A percentile compares a stretch with the other conserved stretches of the same genome.
Conservation (phyloP, 129 eudicot species). For the Smallanthus sonchifolius region DNA sequence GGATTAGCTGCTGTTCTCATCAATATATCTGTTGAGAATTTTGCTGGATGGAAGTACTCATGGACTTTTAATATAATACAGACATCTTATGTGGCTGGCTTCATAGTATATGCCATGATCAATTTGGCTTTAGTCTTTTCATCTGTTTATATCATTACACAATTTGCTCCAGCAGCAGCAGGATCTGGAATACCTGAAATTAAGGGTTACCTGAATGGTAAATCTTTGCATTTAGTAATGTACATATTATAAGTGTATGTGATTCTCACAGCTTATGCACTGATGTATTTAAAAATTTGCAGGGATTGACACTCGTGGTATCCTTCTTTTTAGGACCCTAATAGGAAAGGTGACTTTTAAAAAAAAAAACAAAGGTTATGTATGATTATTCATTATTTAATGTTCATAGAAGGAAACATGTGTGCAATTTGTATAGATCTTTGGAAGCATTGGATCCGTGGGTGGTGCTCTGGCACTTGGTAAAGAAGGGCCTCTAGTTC, state of each 20-base stretch:
- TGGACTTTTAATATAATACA: constrained; percentile 75
- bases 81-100: constrained; percentile 80
- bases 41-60: constrained; percentile 97
- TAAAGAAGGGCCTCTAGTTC: constrained; percentile 99
- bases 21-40: constrained; percentile 96
- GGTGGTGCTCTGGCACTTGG: constrained; percentile 99
- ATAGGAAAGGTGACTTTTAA: constrained; percentile 69
- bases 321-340: constrained; percentile 89
- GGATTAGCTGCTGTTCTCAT: constrained; percentile 94
- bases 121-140: constrained; percentile 92
- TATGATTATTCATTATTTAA: not conserved
- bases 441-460: constrained; percentile 94
- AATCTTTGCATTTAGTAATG: not conserved
- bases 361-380: not conserved
- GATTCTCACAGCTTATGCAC: not conserved
- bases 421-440: constrained; percentile 47
- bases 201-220: constrained; percentile 97
- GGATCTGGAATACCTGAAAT: constrained; percentile 99
- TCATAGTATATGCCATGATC: constrained; percentile 59
- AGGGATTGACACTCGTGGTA: constrained; percentile 92
- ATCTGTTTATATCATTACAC: constrained; percentile 79
- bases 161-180: constrained; percentile 97
- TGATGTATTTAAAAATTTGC: constrained; percentile 20
- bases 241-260: not conserved
- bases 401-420: not conserved